These are phyloP conservation scores for Canavalia gladiata DNA, from an alignment of 306 rosid genomes.

Conservation along the genomic window DNA sequence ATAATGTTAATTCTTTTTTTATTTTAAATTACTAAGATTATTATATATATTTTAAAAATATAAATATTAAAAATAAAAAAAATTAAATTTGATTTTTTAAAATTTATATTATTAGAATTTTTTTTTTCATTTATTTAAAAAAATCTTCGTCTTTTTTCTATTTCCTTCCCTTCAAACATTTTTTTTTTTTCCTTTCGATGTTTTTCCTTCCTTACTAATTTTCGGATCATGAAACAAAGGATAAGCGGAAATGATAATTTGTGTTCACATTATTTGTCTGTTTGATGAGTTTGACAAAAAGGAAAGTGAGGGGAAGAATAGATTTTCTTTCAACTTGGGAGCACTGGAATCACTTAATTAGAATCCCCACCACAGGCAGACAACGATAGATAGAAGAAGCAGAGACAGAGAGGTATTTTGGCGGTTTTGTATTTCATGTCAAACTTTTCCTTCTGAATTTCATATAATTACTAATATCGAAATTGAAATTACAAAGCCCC, in stretches of 20 bases:
- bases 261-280: background rate
- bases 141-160: too few species aligned
- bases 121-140: too few species aligned
- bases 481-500: conserved; percentile 9
- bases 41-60: too few species aligned
- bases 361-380: conserved; percentile 22
- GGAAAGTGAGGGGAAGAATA: background rate
- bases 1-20: too few species aligned
- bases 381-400: background rate
- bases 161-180: too few species aligned
- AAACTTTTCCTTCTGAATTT: background rate
- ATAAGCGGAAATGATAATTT: background rate
- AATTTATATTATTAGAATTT: too few species aligned
- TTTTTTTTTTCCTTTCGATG: too few species aligned
- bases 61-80: too few species aligned
- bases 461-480: background rate
- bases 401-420: conserved; percentile 39
- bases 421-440: conserved; percentile 41
- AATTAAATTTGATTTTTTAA: too few species aligned
- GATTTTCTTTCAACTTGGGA: background rate
- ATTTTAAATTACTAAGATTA: too few species aligned
- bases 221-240: too few species aligned
- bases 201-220: too few species aligned
- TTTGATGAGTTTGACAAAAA: background rate
- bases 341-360: conserved; percentile 16